Evolutionary conservation across 2,329 filamentous ascomycete species (phyloP), one percentile per base, ranked within the genome.

Genomic region (Rhynchosporium agropyri): DNA sequence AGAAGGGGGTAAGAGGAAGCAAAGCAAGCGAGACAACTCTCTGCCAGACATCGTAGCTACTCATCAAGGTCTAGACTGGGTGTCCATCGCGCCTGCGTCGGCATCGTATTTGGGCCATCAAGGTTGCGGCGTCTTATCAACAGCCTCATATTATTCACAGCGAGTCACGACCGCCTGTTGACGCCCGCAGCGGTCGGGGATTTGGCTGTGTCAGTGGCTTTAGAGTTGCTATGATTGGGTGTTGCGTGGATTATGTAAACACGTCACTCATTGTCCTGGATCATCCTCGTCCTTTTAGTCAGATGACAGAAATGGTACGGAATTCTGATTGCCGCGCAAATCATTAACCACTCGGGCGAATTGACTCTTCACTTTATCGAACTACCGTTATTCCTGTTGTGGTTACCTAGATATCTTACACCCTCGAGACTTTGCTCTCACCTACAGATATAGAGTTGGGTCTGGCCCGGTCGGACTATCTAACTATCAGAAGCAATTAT

Each of bases 31-130:
- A 57, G 20, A 28, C 28, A 26, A 8, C 42, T 26, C 28, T 46
- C 45, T 45, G 40, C 45, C 40, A 45, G 4, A 15, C 48, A 31
- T 43, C 26, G 26, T 46, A n/a, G 53, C 38, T 56, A 38, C 5
- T 43, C 13, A 36, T 46, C 38, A 40, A 26, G 54, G 36, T 42
- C 38, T 43, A 20, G 53, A 29, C 36, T 43, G 26, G 4, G 51
- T 40, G n/a, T 53, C 31, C 50, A 38, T 56, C 53, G 38, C 38
- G 53, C 53, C 40, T 55, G 53, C 53, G 8, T 53, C 33, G 50
- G 46, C 26, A 29, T 31, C n/a, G 33, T 4, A 13, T n/a, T 29
- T 33, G 20, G 42, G 20, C 40, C 40, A 57, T n/a, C 40, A 57
- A 57, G 54, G 54, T 57, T 10, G 7, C n/a, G 20, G 46, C 13